These are phyloP conservation scores for Colletotrichum shisoi DNA, from an alignment of 2,329 filamentous ascomycete genomes.

Conservation along the genomic window DNA sequence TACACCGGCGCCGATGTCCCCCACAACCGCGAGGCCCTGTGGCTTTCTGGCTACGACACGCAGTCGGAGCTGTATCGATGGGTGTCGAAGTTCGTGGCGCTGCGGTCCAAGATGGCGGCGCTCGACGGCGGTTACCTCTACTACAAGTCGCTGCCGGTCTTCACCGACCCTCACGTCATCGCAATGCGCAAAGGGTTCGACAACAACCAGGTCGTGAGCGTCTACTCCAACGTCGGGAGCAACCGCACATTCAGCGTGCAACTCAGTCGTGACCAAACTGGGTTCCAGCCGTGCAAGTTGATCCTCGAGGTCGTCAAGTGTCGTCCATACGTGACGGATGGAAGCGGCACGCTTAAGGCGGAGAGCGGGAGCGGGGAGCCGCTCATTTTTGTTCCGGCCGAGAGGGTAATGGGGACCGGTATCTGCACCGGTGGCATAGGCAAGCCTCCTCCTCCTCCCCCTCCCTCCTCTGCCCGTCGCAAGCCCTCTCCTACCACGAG, in stretches of 20 bases:
- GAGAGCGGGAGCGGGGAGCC: constrained; percentile 32
- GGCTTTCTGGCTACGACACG: constrained; percentile 61
- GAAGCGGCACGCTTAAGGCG: constrained; percentile 28
- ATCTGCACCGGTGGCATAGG: constrained; percentile 34
- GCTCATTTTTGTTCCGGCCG: constrained; percentile 36
- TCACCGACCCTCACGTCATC: constrained; percentile 18
- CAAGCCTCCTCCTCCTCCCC: constrained; percentile 33
- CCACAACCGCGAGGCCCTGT: constrained; percentile 65
- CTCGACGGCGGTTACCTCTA: constrained; percentile 32
- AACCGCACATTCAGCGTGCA: constrained; percentile 26
- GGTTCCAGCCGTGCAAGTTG: constrained; percentile 32
- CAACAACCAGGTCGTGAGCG: constrained; percentile 32
- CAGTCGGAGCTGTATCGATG: constrained; percentile 56
- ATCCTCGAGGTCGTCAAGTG: constrained; percentile 36
- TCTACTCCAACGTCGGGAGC: constrained; percentile 35
- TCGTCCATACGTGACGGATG: constrained; percentile 31
- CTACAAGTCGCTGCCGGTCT: constrained; percentile 30
- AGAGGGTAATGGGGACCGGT: constrained; percentile 34
- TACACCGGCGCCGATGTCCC: constrained; percentile 58
- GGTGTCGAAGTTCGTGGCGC: constrained; percentile 27
- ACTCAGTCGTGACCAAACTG: constrained; percentile 25
- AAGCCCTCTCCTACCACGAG: constrained; percentile 6
- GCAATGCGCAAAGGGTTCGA: constrained; percentile 38
- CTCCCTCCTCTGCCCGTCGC: constrained; percentile 26
- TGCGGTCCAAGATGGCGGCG: constrained; percentile 29